Percentiles rank a stretch among this genome's conserved stretches.
These are phyloP conservation scores for Solanum gandarillasii DNA, from an alignment of 257 asterid genomes.

Conservation along the genomic window DNA sequence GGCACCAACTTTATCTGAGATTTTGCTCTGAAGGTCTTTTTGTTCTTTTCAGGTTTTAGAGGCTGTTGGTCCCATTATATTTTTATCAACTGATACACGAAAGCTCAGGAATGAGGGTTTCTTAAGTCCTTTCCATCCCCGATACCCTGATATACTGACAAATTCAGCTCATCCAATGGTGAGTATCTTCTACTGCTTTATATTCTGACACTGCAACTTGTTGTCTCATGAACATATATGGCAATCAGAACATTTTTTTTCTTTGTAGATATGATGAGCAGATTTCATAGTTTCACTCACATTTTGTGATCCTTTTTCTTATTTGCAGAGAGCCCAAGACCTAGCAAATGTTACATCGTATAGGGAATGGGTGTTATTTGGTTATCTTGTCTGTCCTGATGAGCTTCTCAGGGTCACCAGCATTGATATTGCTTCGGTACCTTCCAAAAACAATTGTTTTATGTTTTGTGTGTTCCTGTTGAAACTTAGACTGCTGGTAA, in stretches of 20 bases:
- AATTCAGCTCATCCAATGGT: conserved; percentile 99
- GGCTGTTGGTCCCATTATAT: conserved; percentile 95
- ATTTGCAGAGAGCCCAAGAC: conserved; percentile 94
- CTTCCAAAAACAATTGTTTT: conserved; percentile 8
- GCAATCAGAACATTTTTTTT: neutral
- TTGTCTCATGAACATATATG: neutral
- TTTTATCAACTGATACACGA: conserved; percentile 90
- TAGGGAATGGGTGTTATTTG: conserved; percentile 92
- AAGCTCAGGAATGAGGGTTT: conserved; percentile 96
- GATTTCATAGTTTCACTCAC: neutral
- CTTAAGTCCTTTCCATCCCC: conserved; percentile 97
- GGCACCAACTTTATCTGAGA: conserved; percentile 2
- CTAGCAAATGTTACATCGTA: conserved; percentile 94
- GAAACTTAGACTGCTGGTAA: neutral
- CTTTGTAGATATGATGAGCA: neutral
- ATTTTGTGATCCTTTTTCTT: neutral
- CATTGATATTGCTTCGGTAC: conserved; percentile 94
- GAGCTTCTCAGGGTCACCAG: conserved; percentile 98
- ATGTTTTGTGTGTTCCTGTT: conserved; percentile 8
- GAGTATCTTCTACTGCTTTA: conserved; percentile 13
- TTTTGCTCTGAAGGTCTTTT: conserved; percentile 1
- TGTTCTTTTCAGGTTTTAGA: conserved; percentile 65
- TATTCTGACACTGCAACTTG: neutral
- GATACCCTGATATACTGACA: conserved; percentile 98
- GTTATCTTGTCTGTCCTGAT: conserved; percentile 97